Percentiles rank a stretch among this genome's conserved stretches.
Conservation (phyloP, 2,329 filamentous ascomycete species). For the Pseudogymnoascus sp. region DNA sequence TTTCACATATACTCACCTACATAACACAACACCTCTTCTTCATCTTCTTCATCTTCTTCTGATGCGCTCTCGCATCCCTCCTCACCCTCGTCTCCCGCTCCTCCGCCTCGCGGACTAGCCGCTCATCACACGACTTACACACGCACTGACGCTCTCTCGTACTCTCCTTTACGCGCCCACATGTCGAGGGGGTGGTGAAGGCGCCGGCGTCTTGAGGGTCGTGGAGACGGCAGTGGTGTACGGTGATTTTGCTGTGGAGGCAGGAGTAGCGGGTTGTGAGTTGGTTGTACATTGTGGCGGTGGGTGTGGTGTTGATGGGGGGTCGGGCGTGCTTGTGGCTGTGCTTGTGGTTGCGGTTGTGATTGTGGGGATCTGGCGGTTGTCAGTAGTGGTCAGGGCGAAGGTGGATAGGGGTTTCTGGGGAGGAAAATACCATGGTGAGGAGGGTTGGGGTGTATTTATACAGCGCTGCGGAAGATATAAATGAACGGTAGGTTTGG, state of each 20-base stretch:
- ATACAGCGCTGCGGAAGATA: not conserved
- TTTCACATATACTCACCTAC: not conserved
- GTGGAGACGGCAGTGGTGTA: not conserved
- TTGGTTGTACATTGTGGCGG: not conserved
- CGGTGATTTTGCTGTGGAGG: not conserved
- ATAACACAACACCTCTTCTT: not conserved
- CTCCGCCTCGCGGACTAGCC: not conserved
- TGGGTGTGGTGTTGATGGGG: not conserved
- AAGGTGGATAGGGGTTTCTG: not conserved
- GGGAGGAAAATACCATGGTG: not conserved
- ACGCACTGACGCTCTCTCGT: not conserved
- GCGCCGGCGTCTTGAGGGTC: not conserved
- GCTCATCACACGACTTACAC: not conserved
- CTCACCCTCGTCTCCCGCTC: not conserved
- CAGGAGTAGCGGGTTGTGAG: not conserved
- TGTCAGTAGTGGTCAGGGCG: not conserved
- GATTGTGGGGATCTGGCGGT: not conserved
- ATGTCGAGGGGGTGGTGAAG: not conserved
- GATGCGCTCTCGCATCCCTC: not conserved
- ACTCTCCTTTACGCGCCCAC: not conserved
- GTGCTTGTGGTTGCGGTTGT: too few relatives aligned
- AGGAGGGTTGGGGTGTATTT: not conserved
- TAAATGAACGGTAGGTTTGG: not conserved
- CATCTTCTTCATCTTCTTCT: not conserved
- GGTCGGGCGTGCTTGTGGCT: too few relatives aligned